A percentile compares a stretch with the other conserved stretches of the same genome.
Conservation (phyloP, 352 stramenopile genomes). For the Phytophthora citricola region DNA sequence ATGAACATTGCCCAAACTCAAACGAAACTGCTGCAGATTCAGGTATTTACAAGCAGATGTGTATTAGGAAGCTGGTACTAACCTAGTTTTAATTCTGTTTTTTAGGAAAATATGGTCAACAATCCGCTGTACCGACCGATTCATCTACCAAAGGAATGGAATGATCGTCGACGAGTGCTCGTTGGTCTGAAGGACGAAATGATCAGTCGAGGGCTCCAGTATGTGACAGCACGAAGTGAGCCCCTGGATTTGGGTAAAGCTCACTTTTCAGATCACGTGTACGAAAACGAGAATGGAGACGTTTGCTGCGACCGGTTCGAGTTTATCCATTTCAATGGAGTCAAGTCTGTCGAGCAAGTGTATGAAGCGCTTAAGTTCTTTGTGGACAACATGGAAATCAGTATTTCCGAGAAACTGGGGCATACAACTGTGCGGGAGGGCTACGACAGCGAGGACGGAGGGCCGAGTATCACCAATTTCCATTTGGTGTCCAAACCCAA, state of each 20-base stretch:
- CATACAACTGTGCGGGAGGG: slow-evolving; percentile 52
- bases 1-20: too few relatives aligned
- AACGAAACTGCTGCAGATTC: too few relatives aligned
- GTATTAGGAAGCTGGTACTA: too few relatives aligned
- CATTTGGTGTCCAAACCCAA: slow-evolving; percentile 38
- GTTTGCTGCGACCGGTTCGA: slow-evolving; percentile 35
- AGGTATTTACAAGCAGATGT: too few relatives aligned
- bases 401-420: slow-evolving; percentile 47
- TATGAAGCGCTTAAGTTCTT: slow-evolving; percentile 47
- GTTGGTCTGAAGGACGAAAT: slow-evolving; percentile 36
- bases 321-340: slow-evolving; percentile 43
- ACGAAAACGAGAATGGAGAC: slow-evolving; percentile 20
- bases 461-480: slow-evolving; percentile 36
- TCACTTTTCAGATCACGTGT: slow-evolving; percentile 21
- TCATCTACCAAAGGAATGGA: slow-evolving; percentile 23
- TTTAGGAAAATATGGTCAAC: too few relatives aligned
- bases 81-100: too few relatives aligned
- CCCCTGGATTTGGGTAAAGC: slow-evolving; percentile 39
- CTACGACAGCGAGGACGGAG: slow-evolving; percentile 31
- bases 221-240: slow-evolving; percentile 37
- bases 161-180: slow-evolving; percentile 32
- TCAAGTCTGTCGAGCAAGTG: slow-evolving; percentile 44
- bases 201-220: slow-evolving; percentile 27
- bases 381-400: slow-evolving; percentile 55
- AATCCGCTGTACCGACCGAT: slow-evolving; percentile 17